Evolutionary conservation across 78 protist species (phyloP).

Genomic region (Dictyostelium brefeldianum): DNA sequence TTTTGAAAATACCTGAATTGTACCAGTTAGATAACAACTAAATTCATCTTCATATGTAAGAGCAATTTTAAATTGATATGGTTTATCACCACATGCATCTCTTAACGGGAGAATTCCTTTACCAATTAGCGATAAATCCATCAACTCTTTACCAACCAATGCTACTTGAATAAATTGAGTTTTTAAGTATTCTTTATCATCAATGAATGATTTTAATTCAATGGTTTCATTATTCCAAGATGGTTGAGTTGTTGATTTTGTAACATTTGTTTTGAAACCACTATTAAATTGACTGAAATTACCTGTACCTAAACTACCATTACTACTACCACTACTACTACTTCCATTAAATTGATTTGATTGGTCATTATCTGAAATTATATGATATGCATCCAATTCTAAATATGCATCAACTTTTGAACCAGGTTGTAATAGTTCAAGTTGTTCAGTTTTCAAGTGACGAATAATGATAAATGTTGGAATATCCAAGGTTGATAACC

Average conservation of each 20-base stretch:
- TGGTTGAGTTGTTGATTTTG: slow-evolving; percentile 12
- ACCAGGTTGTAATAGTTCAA: slow-evolving; percentile 30
- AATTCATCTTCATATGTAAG: slow-evolving; percentile 47
- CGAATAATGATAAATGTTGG: slow-evolving; percentile 46
- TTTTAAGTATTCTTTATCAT: slow-evolving; percentile 72
- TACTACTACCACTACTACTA: no score
- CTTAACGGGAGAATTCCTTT: slow-evolving; percentile 52
- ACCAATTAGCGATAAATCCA: slow-evolving; percentile 58
- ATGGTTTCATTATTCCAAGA: slow-evolving; percentile 43
- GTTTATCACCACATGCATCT: slow-evolving; percentile 54
- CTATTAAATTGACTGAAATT: neutral
- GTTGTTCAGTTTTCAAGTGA: slow-evolving; percentile 6
- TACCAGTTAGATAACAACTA: slow-evolving; percentile 43
- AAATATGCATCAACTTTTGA: slow-evolving; percentile 47
- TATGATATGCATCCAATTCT: slow-evolving; percentile 63
- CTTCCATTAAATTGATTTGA: neutral
- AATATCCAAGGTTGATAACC: slow-evolving; percentile 39
- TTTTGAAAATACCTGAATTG: slow-evolving; percentile 56
- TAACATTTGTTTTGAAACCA: slow-evolving; percentile 10
- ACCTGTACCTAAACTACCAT: neutral
- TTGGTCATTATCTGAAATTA: slow-evolving; percentile 8
- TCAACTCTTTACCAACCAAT: slow-evolving; percentile 20
- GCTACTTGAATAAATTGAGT: slow-evolving; percentile 74
- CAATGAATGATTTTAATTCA: slow-evolving; percentile 63
- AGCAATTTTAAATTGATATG: slow-evolving; percentile 46